Evolutionary conservation across 208 protist species (phyloP).

Genomic region (Wallacemonas sp.): DNA sequence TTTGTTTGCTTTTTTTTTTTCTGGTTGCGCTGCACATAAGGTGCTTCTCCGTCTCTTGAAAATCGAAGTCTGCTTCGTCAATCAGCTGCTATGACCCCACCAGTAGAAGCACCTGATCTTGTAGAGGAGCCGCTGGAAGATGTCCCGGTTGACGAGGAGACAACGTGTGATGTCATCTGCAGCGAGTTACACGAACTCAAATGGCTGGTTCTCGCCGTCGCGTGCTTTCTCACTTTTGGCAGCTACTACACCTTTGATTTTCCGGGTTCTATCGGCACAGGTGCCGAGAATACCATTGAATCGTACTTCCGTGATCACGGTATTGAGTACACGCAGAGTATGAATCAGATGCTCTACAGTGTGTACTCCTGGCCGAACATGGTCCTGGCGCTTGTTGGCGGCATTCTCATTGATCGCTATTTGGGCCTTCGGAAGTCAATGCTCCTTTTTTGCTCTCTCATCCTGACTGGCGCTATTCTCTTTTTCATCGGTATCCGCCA

Average conservation of each 20-base stretch:
- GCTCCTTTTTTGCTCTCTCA: conserved; percentile 77
- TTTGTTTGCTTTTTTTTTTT: no score
- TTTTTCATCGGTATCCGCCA: conserved; percentile 75
- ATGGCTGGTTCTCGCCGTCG: conserved; percentile 74
- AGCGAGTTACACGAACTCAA: conserved; percentile 64
- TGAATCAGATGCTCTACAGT: conserved; percentile 91
- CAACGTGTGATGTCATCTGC: conserved; percentile 19
- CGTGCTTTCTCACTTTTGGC: conserved; percentile 88
- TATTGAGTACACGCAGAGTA: conserved; percentile 70
- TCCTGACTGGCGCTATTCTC: conserved; percentile 63
- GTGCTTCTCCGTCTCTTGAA: no score
- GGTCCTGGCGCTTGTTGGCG: conserved; percentile 80
- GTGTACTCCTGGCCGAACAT: conserved; percentile 94
- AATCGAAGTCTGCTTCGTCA: no score
- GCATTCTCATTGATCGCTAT: conserved; percentile 88
- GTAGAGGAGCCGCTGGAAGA: background rate
- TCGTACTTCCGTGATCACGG: conserved; percentile 43
- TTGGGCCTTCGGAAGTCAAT: conserved; percentile 75
- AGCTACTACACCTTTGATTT: conserved; percentile 87
- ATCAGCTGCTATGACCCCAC: no score
- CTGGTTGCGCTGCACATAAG: no score
- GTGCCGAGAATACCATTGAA: conserved; percentile 61
- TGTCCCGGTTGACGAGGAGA: background rate
- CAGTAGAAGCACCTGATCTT: background rate
- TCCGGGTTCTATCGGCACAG: conserved; percentile 73